Conservation (phyloP, 1,139 yeast genomes). For the Eremothecium gossypii region DNA sequence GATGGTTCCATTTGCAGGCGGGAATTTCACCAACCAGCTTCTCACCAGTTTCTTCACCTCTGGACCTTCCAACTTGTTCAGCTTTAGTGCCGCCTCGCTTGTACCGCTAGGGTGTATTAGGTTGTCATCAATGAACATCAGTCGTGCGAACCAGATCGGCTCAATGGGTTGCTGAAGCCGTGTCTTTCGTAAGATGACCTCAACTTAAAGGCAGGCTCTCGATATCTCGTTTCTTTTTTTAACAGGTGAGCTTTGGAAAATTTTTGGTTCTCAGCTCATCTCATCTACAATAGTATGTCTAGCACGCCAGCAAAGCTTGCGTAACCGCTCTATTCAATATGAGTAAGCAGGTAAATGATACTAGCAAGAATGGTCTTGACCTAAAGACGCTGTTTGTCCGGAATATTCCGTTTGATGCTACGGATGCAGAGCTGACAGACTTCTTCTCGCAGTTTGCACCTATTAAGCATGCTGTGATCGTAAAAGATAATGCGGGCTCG, state of each 20-base stretch:
- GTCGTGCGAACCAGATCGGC: not conserved
- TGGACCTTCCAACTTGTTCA: not conserved
- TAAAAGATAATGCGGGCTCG: slow-evolving; percentile 58
- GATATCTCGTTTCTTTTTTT: not conserved
- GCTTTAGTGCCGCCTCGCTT: not conserved
- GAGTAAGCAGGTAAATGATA: too few species aligned
- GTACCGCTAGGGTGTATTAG: not conserved
- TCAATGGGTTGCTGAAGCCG: not conserved
- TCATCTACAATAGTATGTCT: not conserved
- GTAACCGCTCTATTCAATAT: too few species aligned
- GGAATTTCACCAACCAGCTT: slow-evolving; percentile 1
- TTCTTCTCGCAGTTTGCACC: slow-evolving; percentile 90
- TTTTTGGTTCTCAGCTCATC: not conserved
- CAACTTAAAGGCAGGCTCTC: not conserved
- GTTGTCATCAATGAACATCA: not conserved
- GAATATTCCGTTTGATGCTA: slow-evolving; percentile 69
- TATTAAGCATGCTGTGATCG: slow-evolving; percentile 90
- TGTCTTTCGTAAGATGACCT: not conserved
- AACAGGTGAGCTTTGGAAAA: not conserved
- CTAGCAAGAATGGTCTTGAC: slow-evolving; percentile 21
- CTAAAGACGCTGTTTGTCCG: slow-evolving; percentile 73
- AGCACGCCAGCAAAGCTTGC: too few species aligned
- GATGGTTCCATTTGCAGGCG: not conserved
- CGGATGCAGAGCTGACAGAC: slow-evolving; percentile 70
- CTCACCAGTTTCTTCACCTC: not conserved